Base-by-base conservation (phyloP, 805 yeast species). In the Spathaspora girioi region DNA sequence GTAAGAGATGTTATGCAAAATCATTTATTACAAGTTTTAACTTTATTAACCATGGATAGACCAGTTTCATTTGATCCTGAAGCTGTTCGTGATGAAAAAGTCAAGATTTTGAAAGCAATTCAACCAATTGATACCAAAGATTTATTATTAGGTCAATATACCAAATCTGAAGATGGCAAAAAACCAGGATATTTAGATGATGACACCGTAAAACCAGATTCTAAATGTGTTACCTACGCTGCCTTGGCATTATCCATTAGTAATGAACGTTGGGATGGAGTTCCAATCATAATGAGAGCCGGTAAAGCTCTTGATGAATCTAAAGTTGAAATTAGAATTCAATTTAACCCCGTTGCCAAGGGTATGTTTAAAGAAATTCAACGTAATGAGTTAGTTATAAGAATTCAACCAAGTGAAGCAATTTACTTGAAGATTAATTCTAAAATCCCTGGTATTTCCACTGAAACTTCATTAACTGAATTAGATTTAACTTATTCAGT, bases 231-330 rank as follows among this genome's bases (percentile, higher is more conserved):
- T 51, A 94, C 99, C 3, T 94, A 81, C 69, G 97, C 97, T 11
- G 97, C 97, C 2, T 65, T 94, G 52, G 81, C 85, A 19, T 65
- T 93, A 55, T 75, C 84, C 57, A 88, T 94, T 68, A 78, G 84
- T 63, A 94, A 92, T 70, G 98, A 94, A 72, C 84, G 97, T 66
- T 94, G 99, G 99, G 94, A 88, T 56, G 98, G 98, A 63, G 98
- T 94, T 44, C 99, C 99, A 50, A 83, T 94, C 65, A 86, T 94
- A 49, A 77, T 94, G 77, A 83, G 97, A 74, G 99, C 98, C 14
- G 99, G 99, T 64, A 94, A 94, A 75, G 97, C 98, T n/a, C 76
- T 94, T 54, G 90, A 93, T 68, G 92, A 86, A 64, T 87, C 93
- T 53, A 91, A 91, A 78, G 99, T 94, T 47, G 99, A 94, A 76